Conservation (phyloP, 768 basidiomycete species). For the Tylopilus sp. region DNA sequence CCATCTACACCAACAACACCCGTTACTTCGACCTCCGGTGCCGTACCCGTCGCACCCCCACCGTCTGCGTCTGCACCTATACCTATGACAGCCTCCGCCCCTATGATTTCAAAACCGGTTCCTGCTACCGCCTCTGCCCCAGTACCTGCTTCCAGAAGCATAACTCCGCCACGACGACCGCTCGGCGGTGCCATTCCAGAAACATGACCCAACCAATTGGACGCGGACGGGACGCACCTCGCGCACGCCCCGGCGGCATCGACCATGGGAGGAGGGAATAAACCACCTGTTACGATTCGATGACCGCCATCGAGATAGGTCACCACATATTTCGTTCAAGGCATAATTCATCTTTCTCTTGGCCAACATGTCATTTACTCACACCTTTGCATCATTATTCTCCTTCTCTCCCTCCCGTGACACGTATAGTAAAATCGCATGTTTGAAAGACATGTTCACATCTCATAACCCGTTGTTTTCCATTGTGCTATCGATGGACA, state of each 20-base stretch:
- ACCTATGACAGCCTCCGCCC: conserved; percentile 3
- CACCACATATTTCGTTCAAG: too few relatives aligned
- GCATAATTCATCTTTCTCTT: too few relatives aligned
- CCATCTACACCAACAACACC: conserved; percentile 29
- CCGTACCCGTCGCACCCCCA: conserved; percentile 10
- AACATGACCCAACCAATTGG: conserved; percentile 19
- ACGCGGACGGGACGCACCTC: conserved; percentile 36
- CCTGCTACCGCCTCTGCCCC: conserved; percentile 20
- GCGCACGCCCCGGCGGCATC: conserved; percentile 26
- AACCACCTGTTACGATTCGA: conserved; percentile 34
- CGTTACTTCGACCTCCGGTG: conserved; percentile 21
- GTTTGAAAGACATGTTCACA: not conserved
- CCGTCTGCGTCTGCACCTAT: not conserved
- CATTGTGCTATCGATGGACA: not conserved
- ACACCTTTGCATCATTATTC: not conserved
- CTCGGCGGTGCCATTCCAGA: conserved; percentile 28
- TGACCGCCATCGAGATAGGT: conserved; percentile 25
- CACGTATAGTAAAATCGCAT: not conserved
- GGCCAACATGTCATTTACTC: not conserved
- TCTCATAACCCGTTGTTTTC: not conserved
- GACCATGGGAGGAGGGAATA: conserved; percentile 14
- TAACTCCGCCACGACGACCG: conserved; percentile 32
- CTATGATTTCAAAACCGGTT: conserved; percentile 4
- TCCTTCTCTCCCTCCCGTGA: too few relatives aligned
- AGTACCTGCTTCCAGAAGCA: conserved; percentile 23